Evolutionary conservation across 2,329 filamentous ascomycete species (phyloP).

Genomic region (Amphichorda felina): DNA sequence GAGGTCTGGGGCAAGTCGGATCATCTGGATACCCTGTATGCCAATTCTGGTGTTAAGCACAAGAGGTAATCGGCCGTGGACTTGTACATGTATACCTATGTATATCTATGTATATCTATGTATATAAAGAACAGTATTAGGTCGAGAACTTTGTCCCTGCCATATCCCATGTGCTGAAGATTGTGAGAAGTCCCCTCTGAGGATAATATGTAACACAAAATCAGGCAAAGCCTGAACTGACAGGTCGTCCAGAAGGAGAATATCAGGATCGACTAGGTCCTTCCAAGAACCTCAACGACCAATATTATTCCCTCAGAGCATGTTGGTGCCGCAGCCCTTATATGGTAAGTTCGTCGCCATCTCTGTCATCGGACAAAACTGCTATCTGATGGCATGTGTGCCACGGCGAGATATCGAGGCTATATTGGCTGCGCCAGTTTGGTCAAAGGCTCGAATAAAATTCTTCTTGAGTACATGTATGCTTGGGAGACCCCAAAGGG

Average conservation of each 20-base stretch:
- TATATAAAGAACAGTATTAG: constrained; percentile 7
- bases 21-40: constrained; percentile 33
- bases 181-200: constrained; percentile 5
- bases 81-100: background rate
- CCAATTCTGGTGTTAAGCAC: constrained; percentile 39
- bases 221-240: no score
- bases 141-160: constrained; percentile 22
- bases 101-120: constrained; percentile 28
- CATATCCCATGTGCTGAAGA: constrained; percentile 22
- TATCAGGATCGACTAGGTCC: constrained; percentile 33
- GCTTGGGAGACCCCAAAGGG: no score
- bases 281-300: constrained; percentile 34
- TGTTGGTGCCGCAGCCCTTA: constrained; percentile 24
- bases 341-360: constrained; percentile 9
- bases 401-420: no score
- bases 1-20: constrained; percentile 28
- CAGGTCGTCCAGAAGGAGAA: constrained; percentile 24
- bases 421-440: no score
- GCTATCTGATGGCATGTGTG: no score
- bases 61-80: constrained; percentile 7
- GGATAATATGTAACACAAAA: background rate
- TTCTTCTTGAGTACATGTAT: no score
- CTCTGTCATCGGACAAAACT: no score
- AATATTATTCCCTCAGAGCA: constrained; percentile 30
- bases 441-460: no score